These are phyloP conservation scores for Coccomyxa subellipsoidea DNA, from an alignment of 163 green algal species.

Conservation along the genomic window DNA sequence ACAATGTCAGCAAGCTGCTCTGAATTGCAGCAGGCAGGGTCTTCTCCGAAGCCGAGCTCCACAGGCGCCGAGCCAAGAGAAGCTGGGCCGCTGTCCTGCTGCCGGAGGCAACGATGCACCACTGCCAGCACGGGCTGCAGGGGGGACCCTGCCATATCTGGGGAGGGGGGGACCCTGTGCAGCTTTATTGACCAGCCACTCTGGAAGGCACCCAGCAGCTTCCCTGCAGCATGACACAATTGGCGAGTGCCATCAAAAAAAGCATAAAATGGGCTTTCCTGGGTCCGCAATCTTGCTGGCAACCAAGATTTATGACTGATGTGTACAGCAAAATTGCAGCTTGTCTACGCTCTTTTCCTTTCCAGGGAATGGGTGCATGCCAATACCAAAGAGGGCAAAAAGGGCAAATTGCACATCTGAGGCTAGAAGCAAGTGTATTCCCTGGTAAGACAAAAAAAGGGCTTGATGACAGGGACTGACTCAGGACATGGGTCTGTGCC, in stretches of 20 bases:
- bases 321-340: too few relatives aligned
- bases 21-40: background rate
- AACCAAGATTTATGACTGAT: too few relatives aligned
- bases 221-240: slow-evolving; percentile 2
- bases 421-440: too few relatives aligned
- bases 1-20: background rate
- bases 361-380: too few relatives aligned
- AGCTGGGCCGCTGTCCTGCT: background rate
- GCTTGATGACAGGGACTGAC: slow-evolving; percentile 13
- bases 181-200: slow-evolving; percentile 31
- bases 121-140: slow-evolving; percentile 30
- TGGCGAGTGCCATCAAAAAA: too few relatives aligned
- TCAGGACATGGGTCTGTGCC: slow-evolving; percentile 44
- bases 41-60: background rate
- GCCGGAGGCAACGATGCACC: background rate
- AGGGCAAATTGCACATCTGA: too few relatives aligned
- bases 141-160: slow-evolving; percentile 24
- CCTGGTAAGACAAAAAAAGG: too few relatives aligned
- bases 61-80: background rate
- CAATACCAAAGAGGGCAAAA: too few relatives aligned
- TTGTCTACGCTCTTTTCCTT: too few relatives aligned
- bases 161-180: slow-evolving; percentile 23
- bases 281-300: too few relatives aligned
- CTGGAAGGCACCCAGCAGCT: slow-evolving; percentile 23
- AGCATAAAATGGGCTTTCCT: too few relatives aligned